A percentile compares a stretch with the other conserved stretches of the same genome.
Evolutionary conservation across 768 basidiomycete genomes (phyloP).

Genomic region (Sporobolomyces pararoseus): DNA sequence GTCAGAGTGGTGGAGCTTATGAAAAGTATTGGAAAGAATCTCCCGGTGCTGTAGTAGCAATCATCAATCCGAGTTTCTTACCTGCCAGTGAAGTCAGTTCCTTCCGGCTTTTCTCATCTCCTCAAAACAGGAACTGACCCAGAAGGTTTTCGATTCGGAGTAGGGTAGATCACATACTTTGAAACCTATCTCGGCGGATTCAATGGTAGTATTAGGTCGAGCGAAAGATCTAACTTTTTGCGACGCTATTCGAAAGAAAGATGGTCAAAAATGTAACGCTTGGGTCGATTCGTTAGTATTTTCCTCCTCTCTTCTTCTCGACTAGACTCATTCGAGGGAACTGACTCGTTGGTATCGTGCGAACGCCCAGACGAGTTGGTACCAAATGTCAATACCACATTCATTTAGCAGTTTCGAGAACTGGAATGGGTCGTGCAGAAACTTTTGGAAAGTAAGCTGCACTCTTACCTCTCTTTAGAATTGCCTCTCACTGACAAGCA

Average conservation of each 20-base stretch:
- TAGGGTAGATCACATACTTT: conserved; percentile 75
- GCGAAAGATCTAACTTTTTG: conserved; percentile 84
- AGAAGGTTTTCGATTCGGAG: conserved; percentile 59
- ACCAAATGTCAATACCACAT: conserved; percentile 91
- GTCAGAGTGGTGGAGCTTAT: conserved; percentile 88
- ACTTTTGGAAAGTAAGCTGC: conserved; percentile 72
- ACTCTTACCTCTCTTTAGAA: neutral
- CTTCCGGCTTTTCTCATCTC: neutral
- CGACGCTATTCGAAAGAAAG: conserved; percentile 61
- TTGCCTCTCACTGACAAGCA: neutral
- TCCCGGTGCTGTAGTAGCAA: conserved; percentile 83
- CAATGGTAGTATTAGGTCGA: conserved; percentile 80
- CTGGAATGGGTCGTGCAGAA: conserved; percentile 74
- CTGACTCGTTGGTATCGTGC: too few relatives aligned
- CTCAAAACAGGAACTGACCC: conserved; percentile 44
- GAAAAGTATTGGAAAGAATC: conserved; percentile 78
- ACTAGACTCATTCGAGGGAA: neutral
- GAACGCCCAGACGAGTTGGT: conserved; percentile 60
- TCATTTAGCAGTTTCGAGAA: conserved; percentile 69
- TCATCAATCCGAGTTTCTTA: conserved; percentile 80
- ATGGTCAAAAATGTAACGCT: conserved; percentile 73
- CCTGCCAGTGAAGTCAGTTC: conserved; percentile 51
- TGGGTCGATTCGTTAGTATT: conserved; percentile 69
- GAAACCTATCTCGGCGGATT: conserved; percentile 74
- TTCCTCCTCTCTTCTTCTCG: neutral